A percentile compares a stretch with the other conserved stretches of the same genome.
Evolutionary conservation across 768 basidiomycete species (phyloP).

Genomic region (Termitomyces sp.): DNA sequence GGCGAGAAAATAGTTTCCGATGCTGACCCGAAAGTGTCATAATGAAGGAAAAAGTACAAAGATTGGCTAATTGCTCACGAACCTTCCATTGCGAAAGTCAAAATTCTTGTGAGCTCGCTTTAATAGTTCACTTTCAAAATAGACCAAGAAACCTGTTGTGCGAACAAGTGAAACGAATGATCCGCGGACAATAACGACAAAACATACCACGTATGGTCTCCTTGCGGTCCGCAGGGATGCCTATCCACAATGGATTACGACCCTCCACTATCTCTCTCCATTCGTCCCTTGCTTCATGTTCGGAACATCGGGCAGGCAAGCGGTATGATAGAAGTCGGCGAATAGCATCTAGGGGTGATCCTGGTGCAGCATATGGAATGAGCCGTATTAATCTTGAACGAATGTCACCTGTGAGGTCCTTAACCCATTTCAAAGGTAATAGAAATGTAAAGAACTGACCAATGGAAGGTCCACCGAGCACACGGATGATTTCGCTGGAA

Average conservation of each 20-base stretch:
- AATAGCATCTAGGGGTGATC: constrained; percentile 68
- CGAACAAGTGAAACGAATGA: neutral
- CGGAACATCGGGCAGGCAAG: constrained; percentile 59
- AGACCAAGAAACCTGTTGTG: constrained; percentile 76
- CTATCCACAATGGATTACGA: constrained; percentile 69
- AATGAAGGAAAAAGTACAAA: neutral
- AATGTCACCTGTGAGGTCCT: constrained; percentile 59
- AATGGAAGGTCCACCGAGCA: constrained; percentile 82
- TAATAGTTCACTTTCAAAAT: constrained; percentile 85
- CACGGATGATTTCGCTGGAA: constrained; percentile 90
- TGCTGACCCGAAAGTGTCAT: constrained; percentile 30
- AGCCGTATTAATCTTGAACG: constrained; percentile 85
- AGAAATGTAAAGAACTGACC: constrained; percentile 32
- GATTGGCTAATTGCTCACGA: constrained; percentile 2
- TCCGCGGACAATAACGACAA: neutral
- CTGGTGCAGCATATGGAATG: constrained; percentile 59
- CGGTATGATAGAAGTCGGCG: constrained; percentile 75
- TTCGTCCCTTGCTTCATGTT: constrained; percentile 76
- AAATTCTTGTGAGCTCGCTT: constrained; percentile 92
- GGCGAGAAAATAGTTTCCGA: constrained; percentile 89
- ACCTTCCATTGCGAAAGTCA: constrained; percentile 89
- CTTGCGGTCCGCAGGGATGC: constrained; percentile 85
- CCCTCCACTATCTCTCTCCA: constrained; percentile 95
- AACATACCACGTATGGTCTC: constrained; percentile 79
- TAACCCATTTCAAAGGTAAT: neutral